A percentile compares a stretch with the other conserved stretches of the same genome.
Conservation (phyloP, 495 filamentous ascomycete genomes). For the Daldinia bambusicola region DNA sequence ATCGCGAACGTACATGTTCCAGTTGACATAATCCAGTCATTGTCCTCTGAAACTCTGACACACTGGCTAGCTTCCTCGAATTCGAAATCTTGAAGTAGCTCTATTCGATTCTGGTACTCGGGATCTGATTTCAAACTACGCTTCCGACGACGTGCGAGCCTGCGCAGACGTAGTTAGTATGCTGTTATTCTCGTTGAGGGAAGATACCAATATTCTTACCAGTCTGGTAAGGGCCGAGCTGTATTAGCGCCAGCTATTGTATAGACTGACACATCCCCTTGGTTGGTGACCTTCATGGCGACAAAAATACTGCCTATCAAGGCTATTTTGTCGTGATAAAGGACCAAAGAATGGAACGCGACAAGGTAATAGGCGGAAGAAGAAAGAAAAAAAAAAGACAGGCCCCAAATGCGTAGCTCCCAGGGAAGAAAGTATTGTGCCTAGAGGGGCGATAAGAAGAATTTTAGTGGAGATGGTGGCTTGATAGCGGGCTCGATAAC, state of each 20-base stretch:
- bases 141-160: constrained; percentile 86
- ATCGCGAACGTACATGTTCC: constrained; percentile 63
- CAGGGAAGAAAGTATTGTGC: not conserved
- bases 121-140: constrained; percentile 92
- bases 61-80: constrained; percentile 98
- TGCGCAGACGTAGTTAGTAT: constrained; percentile 20
- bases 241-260: constrained; percentile 94
- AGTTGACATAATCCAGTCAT: constrained; percentile 97
- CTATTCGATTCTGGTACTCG: constrained; percentile 91
- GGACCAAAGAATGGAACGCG: not conserved
- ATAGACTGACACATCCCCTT: constrained; percentile 91
- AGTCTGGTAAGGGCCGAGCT: constrained; percentile 91
- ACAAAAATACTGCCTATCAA: constrained; percentile 6
- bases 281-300: constrained; percentile 49
- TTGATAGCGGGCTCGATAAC: constrained; percentile 1
- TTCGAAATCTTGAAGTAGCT: constrained; percentile 96
- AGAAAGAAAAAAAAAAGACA: constrained; percentile 13
- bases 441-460: constrained; percentile 43
- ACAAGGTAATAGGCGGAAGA: not conserved
- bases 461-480: constrained; percentile 17
- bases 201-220: constrained; percentile 52
- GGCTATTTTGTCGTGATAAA: not conserved
- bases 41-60: constrained; percentile 91
- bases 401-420: not conserved
- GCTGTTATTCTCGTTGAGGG: not conserved